Evolutionary conservation across 768 basidiomycete species (phyloP), one percentile per base, ranked within the genome.

Genomic region (Xerocomus potaroensis): DNA sequence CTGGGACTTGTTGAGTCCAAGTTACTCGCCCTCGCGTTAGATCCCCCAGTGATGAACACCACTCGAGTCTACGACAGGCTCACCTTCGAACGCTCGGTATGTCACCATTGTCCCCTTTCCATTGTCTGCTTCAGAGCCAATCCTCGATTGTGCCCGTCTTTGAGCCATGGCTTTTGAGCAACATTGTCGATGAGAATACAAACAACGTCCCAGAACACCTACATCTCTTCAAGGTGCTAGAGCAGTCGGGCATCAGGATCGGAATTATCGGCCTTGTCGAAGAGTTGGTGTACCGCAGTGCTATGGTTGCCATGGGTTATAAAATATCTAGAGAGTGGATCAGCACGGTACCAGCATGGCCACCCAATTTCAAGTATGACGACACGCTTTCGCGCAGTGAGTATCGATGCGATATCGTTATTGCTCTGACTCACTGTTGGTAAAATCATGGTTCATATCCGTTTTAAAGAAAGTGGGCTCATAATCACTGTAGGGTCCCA

Each of bases 191-290:
- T 58, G 73, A 69, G 12, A 69, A 69, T 7, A 92, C 87, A 2
- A 77, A 75, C 7, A 61, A 66, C 14, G 75, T 81, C 33, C 92
- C 92, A 0, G 72, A 78, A 38, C 66, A 69, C 38, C 61, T 94
- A 4, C 66, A 76, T 22, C 77, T 82, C 50, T 91, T 76, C 60
- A 63, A 74, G 30, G 71, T 92, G 5, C 60, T 91, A 9, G 87
- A 93, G 56, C 72, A 83, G 21, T 75, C 74, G 9, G 89, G 87
- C 2, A 46, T 88, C 3, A 78, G 77, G 36, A 73, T 94, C 37
- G 92, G 92, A 4, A 61, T 94, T 23, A 84, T 96, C 37, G 92
- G 92, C 3, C 75, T 96, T 0, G 87, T 93, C 1, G 92, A 96
- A 65, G 73, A 87, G 92, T 92, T 52, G 29, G 71, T 58, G 8